Conservation (phyloP, 331 rosid genomes). For the Arachis monticola region DNA sequence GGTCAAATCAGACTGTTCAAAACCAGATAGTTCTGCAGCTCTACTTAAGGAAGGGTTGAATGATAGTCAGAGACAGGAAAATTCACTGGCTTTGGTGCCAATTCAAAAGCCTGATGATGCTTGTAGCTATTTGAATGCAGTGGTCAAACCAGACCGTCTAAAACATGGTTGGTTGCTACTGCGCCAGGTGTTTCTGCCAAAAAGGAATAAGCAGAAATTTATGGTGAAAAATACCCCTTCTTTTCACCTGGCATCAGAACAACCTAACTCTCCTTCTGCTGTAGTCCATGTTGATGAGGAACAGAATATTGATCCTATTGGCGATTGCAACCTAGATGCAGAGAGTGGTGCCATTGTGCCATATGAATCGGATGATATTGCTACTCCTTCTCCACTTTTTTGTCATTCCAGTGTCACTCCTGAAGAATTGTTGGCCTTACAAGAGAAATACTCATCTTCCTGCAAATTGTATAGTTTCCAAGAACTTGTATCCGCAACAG, state of each 20-base stretch:
- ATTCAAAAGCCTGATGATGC: conserved; percentile 33
- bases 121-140: conserved; percentile 41
- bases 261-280: conserved; percentile 53
- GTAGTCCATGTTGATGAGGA: conserved; percentile 81
- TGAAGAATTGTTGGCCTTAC: conserved; percentile 64
- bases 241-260: conserved; percentile 45
- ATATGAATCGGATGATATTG: conserved; percentile 42
- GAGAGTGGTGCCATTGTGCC: conserved; percentile 72
- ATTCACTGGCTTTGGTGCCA: conserved; percentile 70
- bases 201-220: conserved; percentile 46
- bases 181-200: conserved; percentile 61
- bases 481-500: conserved; percentile 78
- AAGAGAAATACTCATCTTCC: conserved; percentile 69
- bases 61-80: conserved; percentile 40
- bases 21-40: conserved; percentile 43
- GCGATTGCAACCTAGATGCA: conserved; percentile 57
- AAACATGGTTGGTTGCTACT: conserved; percentile 76
- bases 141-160: conserved; percentile 43
- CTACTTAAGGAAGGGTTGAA: conserved; percentile 37
- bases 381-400: conserved; percentile 45
- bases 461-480: conserved; percentile 69
- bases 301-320: conserved; percentile 45
- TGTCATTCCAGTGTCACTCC: conserved; percentile 48
- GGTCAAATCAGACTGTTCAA: conserved; percentile 47
- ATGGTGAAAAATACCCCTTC: conserved; percentile 40